Conservation (phyloP, 257 asterid species). For the Solanum virginianum region DNA sequence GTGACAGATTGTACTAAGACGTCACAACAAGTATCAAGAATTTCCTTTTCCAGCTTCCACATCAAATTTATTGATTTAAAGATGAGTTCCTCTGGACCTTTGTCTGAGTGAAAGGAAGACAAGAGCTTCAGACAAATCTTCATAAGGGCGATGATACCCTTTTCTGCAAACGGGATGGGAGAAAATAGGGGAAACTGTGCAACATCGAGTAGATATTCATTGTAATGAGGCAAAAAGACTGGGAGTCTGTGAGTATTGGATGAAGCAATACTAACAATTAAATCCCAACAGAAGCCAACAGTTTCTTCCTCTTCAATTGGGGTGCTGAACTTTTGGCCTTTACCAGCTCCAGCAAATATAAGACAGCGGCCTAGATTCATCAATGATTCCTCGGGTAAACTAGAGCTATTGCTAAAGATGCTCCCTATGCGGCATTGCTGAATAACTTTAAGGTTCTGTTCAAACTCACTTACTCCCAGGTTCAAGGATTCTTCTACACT, state of each 20-base stretch:
- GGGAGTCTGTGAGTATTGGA: conserved; percentile 56
- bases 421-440: conserved; percentile 79
- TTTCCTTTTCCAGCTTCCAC: conserved; percentile 85
- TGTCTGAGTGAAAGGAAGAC: conserved; percentile 32
- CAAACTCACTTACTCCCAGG: conserved; percentile 70
- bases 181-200: conserved; percentile 74
- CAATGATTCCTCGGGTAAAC: conserved; percentile 54
- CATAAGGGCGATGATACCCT: conserved; percentile 53
- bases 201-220: conserved; percentile 60
- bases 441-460: conserved; percentile 66
- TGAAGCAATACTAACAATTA: conserved; percentile 31
- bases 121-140: conserved; percentile 62
- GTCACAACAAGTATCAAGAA: conserved; percentile 71
- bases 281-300: conserved; percentile 81
- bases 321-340: conserved; percentile 78
- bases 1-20: conserved; percentile 40
- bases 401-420: conserved; percentile 64
- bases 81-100: conserved; percentile 56
- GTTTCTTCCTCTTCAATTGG: conserved; percentile 84
- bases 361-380: conserved; percentile 73
- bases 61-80: conserved; percentile 71
- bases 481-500: conserved; percentile 73
- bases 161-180: conserved; percentile 63
- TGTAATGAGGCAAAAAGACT: conserved; percentile 72
- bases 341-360: conserved; percentile 73